Percentiles rank a stretch among this genome's conserved stretches.
Evolutionary conservation across 495 filamentous ascomycete species (phyloP).

Genomic region (Tetracladium setigerum): DNA sequence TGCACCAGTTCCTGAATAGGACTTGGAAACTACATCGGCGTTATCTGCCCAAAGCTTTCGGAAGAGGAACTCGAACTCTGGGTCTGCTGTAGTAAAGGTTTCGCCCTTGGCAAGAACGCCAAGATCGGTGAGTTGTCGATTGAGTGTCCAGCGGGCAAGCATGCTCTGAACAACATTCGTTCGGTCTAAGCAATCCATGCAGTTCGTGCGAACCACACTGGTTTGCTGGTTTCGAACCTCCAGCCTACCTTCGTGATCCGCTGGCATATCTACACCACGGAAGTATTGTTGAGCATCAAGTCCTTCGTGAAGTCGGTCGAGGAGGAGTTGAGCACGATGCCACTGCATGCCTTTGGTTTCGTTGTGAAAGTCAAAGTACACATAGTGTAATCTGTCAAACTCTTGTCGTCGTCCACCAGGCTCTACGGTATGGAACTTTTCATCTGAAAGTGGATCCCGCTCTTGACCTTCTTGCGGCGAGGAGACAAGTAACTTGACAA

Average conservation of each 20-base stretch:
- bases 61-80: constrained; percentile 77
- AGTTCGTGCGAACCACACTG: constrained; percentile 90
- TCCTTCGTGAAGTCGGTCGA: constrained; percentile 68
- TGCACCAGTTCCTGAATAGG: constrained; percentile 91
- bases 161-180: constrained; percentile 97
- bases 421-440: constrained; percentile 77
- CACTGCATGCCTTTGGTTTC: constrained; percentile 92
- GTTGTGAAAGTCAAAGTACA: constrained; percentile 98
- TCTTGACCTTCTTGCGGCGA: constrained; percentile 56
- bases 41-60: constrained; percentile 98
- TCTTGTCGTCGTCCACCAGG: constrained; percentile 48
- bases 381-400: constrained; percentile 80
- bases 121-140: constrained; percentile 75
- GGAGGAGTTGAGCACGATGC: constrained; percentile 81
- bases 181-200: constrained; percentile 97
- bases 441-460: constrained; percentile 46
- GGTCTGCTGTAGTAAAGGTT: constrained; percentile 54
- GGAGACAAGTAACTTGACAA: constrained; percentile 66
- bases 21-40: constrained; percentile 84
- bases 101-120: constrained; percentile 67
- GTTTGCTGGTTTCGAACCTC: constrained; percentile 75
- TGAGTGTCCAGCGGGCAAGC: constrained; percentile 82
- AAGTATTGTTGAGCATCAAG: constrained; percentile 80
- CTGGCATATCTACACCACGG: constrained; percentile 80
- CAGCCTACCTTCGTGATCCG: constrained; percentile 55